phyloP scores from a whole-genome alignment of 441 rosid species.

The Bocquillonia castaneifolia region DNA sequence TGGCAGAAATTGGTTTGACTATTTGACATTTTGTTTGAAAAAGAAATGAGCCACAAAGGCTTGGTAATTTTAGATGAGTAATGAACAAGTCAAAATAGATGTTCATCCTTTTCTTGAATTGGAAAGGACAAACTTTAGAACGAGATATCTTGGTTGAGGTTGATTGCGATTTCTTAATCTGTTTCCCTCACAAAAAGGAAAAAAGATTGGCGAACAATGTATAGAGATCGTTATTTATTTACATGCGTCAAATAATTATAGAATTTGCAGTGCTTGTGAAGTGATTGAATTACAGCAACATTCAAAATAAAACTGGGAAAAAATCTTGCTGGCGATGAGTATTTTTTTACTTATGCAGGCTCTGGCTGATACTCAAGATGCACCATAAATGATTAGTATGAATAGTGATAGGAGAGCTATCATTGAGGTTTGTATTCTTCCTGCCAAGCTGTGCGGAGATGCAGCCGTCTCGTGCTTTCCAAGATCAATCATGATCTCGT shows the following conservation, averaged over 20 bases:
- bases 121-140: not conserved
- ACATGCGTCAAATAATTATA: not conserved
- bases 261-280: not conserved
- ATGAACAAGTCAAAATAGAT: not conserved
- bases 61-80: not conserved
- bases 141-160: not conserved
- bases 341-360: not conserved
- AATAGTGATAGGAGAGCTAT: conserved; percentile 14
- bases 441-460: conserved; percentile 15
- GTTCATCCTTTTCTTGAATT: not conserved
- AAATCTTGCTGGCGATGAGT: not conserved
- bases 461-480: conserved; percentile 32
- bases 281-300: too few relatives aligned
- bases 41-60: not conserved
- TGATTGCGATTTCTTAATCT: not conserved
- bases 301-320: not conserved
- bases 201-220: not conserved
- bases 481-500: conserved; percentile 57
- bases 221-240: not conserved
- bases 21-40: not conserved
- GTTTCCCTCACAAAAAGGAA: too few relatives aligned
- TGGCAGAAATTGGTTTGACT: not conserved
- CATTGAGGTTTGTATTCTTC: conserved; percentile 14
- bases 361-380: conserved; percentile 15
- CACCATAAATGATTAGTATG: conserved; percentile 13